Conservation (phyloP, 352 stramenopile species). For the Phytophthora aleatoria region DNA sequence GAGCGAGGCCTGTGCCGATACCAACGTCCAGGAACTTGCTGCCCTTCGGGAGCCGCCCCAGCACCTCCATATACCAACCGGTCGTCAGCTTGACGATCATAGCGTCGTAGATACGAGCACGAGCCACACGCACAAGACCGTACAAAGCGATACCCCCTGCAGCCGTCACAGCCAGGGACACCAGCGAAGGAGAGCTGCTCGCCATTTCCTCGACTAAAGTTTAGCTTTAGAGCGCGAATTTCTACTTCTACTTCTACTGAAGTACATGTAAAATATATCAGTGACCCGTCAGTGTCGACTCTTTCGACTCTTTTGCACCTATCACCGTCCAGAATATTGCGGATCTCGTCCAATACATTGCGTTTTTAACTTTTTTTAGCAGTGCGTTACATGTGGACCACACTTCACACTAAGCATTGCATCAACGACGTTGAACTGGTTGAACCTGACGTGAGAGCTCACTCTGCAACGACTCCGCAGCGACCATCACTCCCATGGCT, state of each 20-base stretch:
- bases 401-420: not conserved
- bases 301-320: not conserved
- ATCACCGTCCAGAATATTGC: slow-evolving; percentile 11
- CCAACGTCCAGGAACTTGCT: slow-evolving; percentile 88
- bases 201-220: not conserved
- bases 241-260: too few species aligned
- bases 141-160: slow-evolving; percentile 44
- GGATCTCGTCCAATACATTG: slow-evolving; percentile 12
- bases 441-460: slow-evolving; percentile 27
- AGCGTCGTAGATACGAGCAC: slow-evolving; percentile 87
- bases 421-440: slow-evolving; percentile 12
- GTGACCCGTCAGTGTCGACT: slow-evolving; percentile 3
- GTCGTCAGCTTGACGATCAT: slow-evolving; percentile 89
- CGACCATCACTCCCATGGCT: slow-evolving; percentile 20
- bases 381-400: too few species aligned
- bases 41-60: slow-evolving; percentile 55
- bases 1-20: slow-evolving; percentile 84
- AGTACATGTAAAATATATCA: not conserved
- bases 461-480: slow-evolving; percentile 19
- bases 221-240: not conserved
- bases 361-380: not conserved
- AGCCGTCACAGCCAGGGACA: slow-evolving; percentile 12
- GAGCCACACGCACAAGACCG: slow-evolving; percentile 52
- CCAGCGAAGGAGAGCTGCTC: slow-evolving; percentile 15
- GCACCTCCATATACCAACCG: slow-evolving; percentile 89